These are phyloP conservation scores for Dujonia santamariae DNA, from an alignment of 1,139 yeast species.

Conservation along the genomic window DNA sequence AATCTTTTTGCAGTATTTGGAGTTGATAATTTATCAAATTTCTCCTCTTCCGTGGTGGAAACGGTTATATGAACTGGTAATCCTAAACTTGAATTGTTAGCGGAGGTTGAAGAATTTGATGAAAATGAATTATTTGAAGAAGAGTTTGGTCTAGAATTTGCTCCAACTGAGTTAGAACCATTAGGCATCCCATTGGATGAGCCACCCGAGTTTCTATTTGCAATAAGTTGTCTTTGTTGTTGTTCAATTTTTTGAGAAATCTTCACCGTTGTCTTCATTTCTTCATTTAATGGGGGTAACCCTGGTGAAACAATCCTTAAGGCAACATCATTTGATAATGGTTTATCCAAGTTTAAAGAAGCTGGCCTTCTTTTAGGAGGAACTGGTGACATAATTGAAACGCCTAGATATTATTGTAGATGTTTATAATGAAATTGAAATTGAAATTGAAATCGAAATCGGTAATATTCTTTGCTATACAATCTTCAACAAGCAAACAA, in stretches of 20 bases:
- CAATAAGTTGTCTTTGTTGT: slow-evolving; percentile 48
- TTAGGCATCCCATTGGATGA: neutral
- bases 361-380: slow-evolving; percentile 20
- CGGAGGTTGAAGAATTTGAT: slow-evolving; percentile 7
- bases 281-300: slow-evolving; percentile 40
- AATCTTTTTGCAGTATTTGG: slow-evolving; percentile 34
- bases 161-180: neutral
- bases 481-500: too few species aligned
- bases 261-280: slow-evolving; percentile 46
- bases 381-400: slow-evolving; percentile 2
- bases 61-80: slow-evolving; percentile 4
- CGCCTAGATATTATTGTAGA: too few species aligned
- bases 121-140: slow-evolving; percentile 9
- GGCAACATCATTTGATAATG: slow-evolving; percentile 24
- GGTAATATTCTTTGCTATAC: too few species aligned
- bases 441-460: too few species aligned
- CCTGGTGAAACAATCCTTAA: slow-evolving; percentile 48
- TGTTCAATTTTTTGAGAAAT: slow-evolving; percentile 45
- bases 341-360: slow-evolving; percentile 14
- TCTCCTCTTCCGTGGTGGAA: neutral
- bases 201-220: slow-evolving; percentile 26
- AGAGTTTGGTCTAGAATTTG: slow-evolving; percentile 1
- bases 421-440: too few species aligned
- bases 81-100: slow-evolving; percentile 2
- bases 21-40: slow-evolving; percentile 11